These are phyloP conservation scores for Telopea speciosissima DNA, from an alignment of 177 flowering plant species.

Conservation along the genomic window DNA sequence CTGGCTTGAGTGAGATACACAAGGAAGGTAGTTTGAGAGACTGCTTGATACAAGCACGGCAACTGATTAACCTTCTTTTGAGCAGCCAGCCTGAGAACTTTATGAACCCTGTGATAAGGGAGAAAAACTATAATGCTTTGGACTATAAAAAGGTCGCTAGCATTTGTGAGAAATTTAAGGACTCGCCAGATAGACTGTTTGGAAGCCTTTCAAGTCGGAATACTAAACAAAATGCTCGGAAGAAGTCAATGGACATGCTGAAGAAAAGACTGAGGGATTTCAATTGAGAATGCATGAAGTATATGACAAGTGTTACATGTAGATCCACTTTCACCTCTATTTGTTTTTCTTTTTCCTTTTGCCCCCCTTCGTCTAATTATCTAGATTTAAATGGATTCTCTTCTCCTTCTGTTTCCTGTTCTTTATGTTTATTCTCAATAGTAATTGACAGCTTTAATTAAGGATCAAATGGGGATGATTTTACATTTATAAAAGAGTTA, in stretches of 20 bases:
- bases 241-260: conserved; percentile 83
- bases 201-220: conserved; percentile 75
- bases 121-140: conserved; percentile 60
- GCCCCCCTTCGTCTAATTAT: too few relatives aligned
- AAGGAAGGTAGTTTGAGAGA: conserved; percentile 55
- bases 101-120: conserved; percentile 84
- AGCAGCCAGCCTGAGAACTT: conserved; percentile 90
- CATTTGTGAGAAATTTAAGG: conserved; percentile 78
- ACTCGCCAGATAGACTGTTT: conserved; percentile 75
- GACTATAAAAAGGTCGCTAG: conserved; percentile 74
- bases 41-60: conserved; percentile 71
- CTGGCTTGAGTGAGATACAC: conserved; percentile 61
- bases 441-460: background rate
- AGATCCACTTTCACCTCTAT: background rate
- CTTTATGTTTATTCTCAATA: background rate
- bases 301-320: background rate
- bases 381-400: too few relatives aligned
- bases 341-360: background rate
- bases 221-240: conserved; percentile 61
- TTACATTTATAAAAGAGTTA: background rate
- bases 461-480: background rate
- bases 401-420: background rate
- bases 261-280: conserved; percentile 77
- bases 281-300: conserved; percentile 36
- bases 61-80: conserved; percentile 65